phyloP scores from a whole-genome alignment of 2,329 filamentous ascomycete species.

The Aureobasidium sp. region DNA sequence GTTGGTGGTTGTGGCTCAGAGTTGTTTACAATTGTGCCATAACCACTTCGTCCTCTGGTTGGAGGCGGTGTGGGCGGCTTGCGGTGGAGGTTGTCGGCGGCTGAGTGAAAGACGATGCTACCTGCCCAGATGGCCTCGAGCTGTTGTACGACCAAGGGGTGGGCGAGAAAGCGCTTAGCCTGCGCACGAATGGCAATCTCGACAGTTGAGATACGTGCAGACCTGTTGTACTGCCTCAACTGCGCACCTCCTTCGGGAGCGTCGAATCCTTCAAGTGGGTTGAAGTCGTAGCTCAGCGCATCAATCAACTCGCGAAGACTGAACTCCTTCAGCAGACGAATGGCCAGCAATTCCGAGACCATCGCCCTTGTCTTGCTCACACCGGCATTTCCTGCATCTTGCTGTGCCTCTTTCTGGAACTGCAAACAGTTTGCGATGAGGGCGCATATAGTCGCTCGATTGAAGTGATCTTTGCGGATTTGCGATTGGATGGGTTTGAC shows the following conservation, averaged over 20 bases:
- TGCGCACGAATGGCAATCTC: slow-evolving; percentile 90
- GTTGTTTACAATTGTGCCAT: slow-evolving; percentile 6
- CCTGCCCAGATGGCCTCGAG: slow-evolving; percentile 97
- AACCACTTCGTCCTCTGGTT: background rate
- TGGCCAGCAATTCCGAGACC: slow-evolving; percentile 83
- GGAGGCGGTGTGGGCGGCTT: slow-evolving; percentile 35
- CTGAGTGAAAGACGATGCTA: slow-evolving; percentile 87
- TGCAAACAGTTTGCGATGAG: slow-evolving; percentile 91
- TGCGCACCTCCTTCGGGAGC: slow-evolving; percentile 33
- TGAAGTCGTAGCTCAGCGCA: slow-evolving; percentile 89
- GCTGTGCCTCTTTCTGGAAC: slow-evolving; percentile 78
- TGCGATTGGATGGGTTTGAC: slow-evolving; percentile 92
- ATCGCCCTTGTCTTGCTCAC: slow-evolving; percentile 77
- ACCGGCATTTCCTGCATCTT: slow-evolving; percentile 76
- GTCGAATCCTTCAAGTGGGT: slow-evolving; percentile 73
- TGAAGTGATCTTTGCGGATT: slow-evolving; percentile 76
- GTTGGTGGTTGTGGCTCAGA: background rate
- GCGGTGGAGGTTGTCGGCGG: slow-evolving; percentile 77
- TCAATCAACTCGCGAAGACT: slow-evolving; percentile 85
- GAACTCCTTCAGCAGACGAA: slow-evolving; percentile 85
- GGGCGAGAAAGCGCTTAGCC: slow-evolving; percentile 84
- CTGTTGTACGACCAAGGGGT: slow-evolving; percentile 86
- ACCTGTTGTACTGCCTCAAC: slow-evolving; percentile 46
- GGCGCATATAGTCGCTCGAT: slow-evolving; percentile 77
- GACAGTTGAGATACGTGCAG: slow-evolving; percentile 77